These are phyloP conservation scores for Pezizomycotina sp. DNA, from an alignment of 2,329 filamentous ascomycete genomes.

Conservation along the genomic window DNA sequence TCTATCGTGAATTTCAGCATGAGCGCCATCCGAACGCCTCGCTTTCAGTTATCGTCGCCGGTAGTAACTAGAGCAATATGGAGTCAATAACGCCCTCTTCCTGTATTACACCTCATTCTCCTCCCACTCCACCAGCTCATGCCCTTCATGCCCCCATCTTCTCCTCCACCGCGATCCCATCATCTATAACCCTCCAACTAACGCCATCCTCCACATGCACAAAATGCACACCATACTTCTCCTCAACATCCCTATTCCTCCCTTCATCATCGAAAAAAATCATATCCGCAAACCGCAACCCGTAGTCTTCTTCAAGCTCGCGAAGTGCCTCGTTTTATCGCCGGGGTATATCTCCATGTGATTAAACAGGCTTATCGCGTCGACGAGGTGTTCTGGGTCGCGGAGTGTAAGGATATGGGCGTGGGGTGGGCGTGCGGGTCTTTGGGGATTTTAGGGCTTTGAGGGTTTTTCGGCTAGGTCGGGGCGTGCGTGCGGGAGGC, in stretches of 20 bases:
- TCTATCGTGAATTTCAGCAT: no score
- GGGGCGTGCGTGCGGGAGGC: slow-evolving; percentile 71
- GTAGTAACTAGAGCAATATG: no score
- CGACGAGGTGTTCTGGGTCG: slow-evolving; percentile 26
- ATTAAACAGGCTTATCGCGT: slow-evolving; percentile 44
- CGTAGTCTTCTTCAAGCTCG: slow-evolving; percentile 54
- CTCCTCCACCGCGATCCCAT: slow-evolving; percentile 68
- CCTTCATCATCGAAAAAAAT: slow-evolving; percentile 90
- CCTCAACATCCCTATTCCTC: slow-evolving; percentile 66
- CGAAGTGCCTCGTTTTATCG: slow-evolving; percentile 74
- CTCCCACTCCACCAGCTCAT: not conserved
- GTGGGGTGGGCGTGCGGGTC: slow-evolving; percentile 65
- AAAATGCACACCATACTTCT: slow-evolving; percentile 63
- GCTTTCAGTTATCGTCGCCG: no score
- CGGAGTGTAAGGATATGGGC: slow-evolving; percentile 49
- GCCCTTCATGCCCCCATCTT: not conserved
- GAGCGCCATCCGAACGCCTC: no score
- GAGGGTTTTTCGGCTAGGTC: no score
- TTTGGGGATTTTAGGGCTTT: no score
- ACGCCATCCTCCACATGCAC: slow-evolving; percentile 58
- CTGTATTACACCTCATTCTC: slow-evolving; percentile 3
- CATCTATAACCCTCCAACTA: slow-evolving; percentile 52
- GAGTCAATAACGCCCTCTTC: no score
- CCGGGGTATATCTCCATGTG: slow-evolving; percentile 54
- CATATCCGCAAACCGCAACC: slow-evolving; percentile 64